Evolutionary conservation across 176 grass and related monocot genomes (phyloP), one percentile per base, ranked within the genome.

Genomic region (Miscanthus lutarioriparius): DNA sequence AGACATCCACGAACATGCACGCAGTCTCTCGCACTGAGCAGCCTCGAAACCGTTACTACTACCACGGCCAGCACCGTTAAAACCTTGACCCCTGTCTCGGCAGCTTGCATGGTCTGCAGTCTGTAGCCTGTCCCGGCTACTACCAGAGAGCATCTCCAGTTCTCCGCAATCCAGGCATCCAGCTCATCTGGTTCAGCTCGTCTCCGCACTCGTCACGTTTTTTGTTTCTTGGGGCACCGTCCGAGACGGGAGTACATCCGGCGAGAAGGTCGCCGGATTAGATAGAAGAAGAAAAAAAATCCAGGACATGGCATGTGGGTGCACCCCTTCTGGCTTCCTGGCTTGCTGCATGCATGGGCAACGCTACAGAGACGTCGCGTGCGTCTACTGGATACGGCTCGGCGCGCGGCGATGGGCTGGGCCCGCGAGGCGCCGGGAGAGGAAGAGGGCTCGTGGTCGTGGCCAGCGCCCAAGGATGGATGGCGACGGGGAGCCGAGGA

Each of bases 51-150:
- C 26, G 51, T 51, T 43, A 25, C 4, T 27, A 15, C 5, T 1
- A 45, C 11, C 9, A 2, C 7, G 7, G 10, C 36, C n/a, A 64
- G 70, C 48, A 47, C 70, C n/a, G 68, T 33, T 9, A 19, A 58
- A 67, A 56, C 61, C 51, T 54, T 20, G 58, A 45, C 66, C 26
- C 23, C 45, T 58, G 58, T 74, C 78, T 74, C 56, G 63, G 78
- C 37, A 23, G 65, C 75, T 79, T 38, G 51, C 37, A 16, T 28
- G 12, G 41, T 51, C 30, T 7, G 27, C 67, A 70, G 67, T 11
- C 35, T 22, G 17, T 38, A 22, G 2, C 0, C 3, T 36, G 36
- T 10, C 38, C 9, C 10, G 2, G 8, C 1, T 47, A 44, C 10
- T 43, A 43, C 40, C 7, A 16, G 9, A 8, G 23, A 33, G 9